A percentile compares a stretch with the other conserved stretches of the same genome.
Conservation (phyloP, 108 stramenopile species). For the Phaeodactylum tricornutum region DNA sequence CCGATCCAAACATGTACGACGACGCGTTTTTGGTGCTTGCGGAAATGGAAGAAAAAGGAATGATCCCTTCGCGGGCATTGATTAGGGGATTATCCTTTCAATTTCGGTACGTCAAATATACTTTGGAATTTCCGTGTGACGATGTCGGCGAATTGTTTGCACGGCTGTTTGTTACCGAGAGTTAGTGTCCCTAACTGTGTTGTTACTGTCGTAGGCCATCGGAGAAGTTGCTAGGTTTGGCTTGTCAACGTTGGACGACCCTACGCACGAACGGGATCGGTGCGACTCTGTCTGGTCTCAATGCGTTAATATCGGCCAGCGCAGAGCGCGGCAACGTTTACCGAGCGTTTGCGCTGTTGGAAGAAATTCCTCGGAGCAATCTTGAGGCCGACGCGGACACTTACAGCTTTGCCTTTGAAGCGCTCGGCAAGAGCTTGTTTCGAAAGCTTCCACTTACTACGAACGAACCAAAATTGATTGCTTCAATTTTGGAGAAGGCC, state of each 20-base stretch:
- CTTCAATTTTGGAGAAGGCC: slow-evolving; percentile 15
- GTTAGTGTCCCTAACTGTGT: neutral
- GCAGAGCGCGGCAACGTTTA: slow-evolving; percentile 31
- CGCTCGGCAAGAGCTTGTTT: slow-evolving; percentile 27
- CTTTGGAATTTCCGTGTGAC: neutral
- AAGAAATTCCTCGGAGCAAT: slow-evolving; percentile 13
- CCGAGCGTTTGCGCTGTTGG: slow-evolving; percentile 7
- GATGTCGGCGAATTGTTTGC: slow-evolving; percentile 12
- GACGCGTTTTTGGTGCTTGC: slow-evolving; percentile 37
- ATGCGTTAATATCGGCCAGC: slow-evolving; percentile 29
- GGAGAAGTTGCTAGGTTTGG: neutral
- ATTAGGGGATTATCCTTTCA: slow-evolving; percentile 34
- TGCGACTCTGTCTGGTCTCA: slow-evolving; percentile 1
- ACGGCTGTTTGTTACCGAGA: slow-evolving; percentile 16
- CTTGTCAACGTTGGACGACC: neutral
- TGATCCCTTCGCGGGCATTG: slow-evolving; percentile 35
- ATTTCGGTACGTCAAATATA: slow-evolving; percentile 18
- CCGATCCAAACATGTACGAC: slow-evolving; percentile 8
- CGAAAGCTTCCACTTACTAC: neutral
- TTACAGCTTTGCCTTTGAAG: slow-evolving; percentile 57
- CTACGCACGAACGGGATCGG: neutral
- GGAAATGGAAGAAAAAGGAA: slow-evolving; percentile 58
- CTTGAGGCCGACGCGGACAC: slow-evolving; percentile 39
- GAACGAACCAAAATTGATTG: slow-evolving; percentile 3
- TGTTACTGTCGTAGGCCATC: neutral